Conservation (phyloP, 306 rosid genomes). For the Canavalia gladiata region DNA sequence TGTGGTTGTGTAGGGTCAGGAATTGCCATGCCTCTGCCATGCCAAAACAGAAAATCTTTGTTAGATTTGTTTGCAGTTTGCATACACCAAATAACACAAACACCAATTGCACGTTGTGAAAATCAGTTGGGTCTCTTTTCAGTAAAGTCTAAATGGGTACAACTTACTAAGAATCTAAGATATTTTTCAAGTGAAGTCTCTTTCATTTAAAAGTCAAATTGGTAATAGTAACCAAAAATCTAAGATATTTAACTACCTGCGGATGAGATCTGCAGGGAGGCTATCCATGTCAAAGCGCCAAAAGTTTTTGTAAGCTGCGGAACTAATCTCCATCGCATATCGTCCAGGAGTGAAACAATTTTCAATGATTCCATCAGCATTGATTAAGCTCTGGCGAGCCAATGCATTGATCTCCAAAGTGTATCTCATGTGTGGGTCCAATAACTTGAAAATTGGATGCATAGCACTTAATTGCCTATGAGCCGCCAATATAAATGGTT, state of each 20-base stretch:
- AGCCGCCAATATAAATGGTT: constrained; percentile 88
- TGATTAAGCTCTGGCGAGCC: constrained; percentile 80
- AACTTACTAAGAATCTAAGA: not conserved
- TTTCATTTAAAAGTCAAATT: not conserved
- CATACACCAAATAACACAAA: constrained; percentile 34
- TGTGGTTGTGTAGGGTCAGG: constrained; percentile 87
- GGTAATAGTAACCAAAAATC: not conserved
- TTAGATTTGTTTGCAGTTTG: constrained; percentile 46
- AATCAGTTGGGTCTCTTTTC: not conserved
- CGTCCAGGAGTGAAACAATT: constrained; percentile 94
- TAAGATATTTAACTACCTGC: constrained; percentile 56
- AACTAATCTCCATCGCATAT: constrained; percentile 84
- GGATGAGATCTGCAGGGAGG: constrained; percentile 89
- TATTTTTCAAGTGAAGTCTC: not conserved
- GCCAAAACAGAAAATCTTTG: not conserved
- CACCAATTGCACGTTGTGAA: not conserved
- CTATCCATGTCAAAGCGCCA: constrained; percentile 93
- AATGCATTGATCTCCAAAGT: constrained; percentile 83
- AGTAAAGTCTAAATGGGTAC: not conserved
- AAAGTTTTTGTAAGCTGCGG: constrained; percentile 74
- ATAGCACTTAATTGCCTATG: constrained; percentile 91
- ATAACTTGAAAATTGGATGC: constrained; percentile 89
- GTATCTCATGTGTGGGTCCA: constrained; percentile 98
- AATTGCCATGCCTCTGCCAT: constrained; percentile 83
- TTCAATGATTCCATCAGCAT: constrained; percentile 81